Evolutionary conservation across 1,284 basidiomycete species (phyloP).

Genomic region (Puccinia polysora): DNA sequence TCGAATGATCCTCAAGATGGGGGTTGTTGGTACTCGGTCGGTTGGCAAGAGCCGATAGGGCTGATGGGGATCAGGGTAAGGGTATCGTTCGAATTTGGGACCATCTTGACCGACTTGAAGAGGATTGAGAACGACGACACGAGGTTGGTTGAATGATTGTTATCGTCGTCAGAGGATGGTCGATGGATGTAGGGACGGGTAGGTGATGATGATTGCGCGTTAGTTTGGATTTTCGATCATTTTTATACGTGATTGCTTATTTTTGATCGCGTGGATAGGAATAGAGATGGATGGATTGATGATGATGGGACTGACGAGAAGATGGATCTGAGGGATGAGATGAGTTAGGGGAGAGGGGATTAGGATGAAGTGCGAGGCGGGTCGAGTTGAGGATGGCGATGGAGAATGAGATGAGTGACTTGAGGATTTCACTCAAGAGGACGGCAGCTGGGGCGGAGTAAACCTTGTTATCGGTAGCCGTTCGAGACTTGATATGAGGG

Average conservation of each 20-base stretch:
- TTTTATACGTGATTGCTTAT: too few species aligned
- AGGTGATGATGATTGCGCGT: too few species aligned
- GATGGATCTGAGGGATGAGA: not conserved
- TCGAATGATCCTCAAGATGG: slow-evolving; percentile 23
- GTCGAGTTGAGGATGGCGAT: slow-evolving; percentile 56
- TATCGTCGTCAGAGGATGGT: too few species aligned
- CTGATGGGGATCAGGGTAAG: slow-evolving; percentile 1
- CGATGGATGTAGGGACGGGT: too few species aligned
- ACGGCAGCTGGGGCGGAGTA: slow-evolving; percentile 91
- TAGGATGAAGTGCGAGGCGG: not conserved
- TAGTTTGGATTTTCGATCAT: too few species aligned
- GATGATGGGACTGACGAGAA: not conserved
- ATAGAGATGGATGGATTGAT: not conserved
- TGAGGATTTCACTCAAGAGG: slow-evolving; percentile 84
- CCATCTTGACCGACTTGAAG: not conserved
- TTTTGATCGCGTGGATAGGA: not conserved
- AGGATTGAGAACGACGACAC: not conserved
- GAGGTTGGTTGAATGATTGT: too few species aligned
- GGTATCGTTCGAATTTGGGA: not conserved
- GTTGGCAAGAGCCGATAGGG: slow-evolving; percentile 6
- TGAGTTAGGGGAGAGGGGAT: not conserved
- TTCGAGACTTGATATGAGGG: too few species aligned
- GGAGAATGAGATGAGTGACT: slow-evolving; percentile 75
- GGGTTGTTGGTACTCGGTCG: not conserved
- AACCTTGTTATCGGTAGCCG: slow-evolving; percentile 52